Conservation (phyloP, 495 filamentous ascomycete species). For the Trichoderma asperelloides region DNA sequence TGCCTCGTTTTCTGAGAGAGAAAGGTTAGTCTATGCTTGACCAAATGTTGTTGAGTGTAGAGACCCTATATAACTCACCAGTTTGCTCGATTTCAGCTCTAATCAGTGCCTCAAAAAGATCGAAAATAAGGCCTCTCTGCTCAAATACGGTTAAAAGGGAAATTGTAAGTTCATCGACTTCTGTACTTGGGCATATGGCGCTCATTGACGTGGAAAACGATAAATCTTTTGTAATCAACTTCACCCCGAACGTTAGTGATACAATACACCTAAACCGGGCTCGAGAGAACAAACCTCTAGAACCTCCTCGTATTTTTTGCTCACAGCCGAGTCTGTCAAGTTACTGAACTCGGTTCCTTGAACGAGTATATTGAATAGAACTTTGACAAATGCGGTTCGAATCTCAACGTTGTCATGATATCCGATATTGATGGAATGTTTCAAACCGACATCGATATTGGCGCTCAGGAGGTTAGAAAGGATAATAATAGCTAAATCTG, state of each 20-base stretch:
- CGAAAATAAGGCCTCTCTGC: conserved; percentile 48
- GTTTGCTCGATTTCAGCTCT: conserved; percentile 58
- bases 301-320: conserved; percentile 54
- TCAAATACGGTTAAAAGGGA: conserved; percentile 60
- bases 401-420: conserved; percentile 60
- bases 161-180: conserved; percentile 57
- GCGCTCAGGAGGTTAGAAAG: conserved; percentile 58
- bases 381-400: conserved; percentile 57
- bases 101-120: conserved; percentile 53
- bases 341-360: conserved; percentile 61
- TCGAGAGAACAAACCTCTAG: conserved; percentile 36
- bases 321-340: conserved; percentile 52
- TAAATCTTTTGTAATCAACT: conserved; percentile 51
- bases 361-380: conserved; percentile 56
- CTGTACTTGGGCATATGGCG: conserved; percentile 52
- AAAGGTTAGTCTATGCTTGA: conserved; percentile 5
- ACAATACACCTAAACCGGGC: neutral
- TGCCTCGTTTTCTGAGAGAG: conserved; percentile 46
- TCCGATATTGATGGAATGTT: conserved; percentile 54
- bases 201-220: conserved; percentile 51
- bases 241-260: conserved; percentile 8
- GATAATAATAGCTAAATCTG: conserved; percentile 54
- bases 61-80: conserved; percentile 21
- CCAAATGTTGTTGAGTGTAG: neutral
- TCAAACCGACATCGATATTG: conserved; percentile 60